These are phyloP conservation scores for Cercospora zeina DNA, from an alignment of 2,329 filamentous ascomycete species.

Conservation along the genomic window DNA sequence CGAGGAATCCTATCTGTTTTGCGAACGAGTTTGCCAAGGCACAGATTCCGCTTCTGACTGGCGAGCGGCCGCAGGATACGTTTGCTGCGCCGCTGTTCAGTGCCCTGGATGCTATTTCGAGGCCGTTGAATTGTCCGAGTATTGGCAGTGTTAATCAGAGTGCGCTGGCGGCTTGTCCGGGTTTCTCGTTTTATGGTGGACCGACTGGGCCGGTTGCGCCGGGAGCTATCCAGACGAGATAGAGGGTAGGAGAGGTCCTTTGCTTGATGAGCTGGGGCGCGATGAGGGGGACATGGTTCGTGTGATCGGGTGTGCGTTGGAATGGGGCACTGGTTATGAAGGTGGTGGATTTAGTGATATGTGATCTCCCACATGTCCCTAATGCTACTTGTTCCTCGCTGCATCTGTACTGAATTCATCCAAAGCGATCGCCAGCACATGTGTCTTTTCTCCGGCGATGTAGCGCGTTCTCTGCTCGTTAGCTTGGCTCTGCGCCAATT, in stretches of 20 bases:
- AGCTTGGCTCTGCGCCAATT: too few relatives aligned
- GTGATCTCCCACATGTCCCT: background rate
- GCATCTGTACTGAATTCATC: too few relatives aligned
- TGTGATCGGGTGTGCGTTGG: background rate
- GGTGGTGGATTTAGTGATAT: background rate
- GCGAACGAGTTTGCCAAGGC: constrained; percentile 30
- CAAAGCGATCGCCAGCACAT: too few relatives aligned
- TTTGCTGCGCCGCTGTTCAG: constrained; percentile 21
- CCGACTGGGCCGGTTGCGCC: constrained; percentile 34
- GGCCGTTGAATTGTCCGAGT: constrained; percentile 26
- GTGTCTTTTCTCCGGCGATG: too few relatives aligned
- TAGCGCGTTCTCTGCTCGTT: too few relatives aligned
- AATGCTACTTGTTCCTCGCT: background rate
- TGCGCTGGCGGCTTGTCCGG: constrained; percentile 34
- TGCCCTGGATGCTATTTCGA: constrained; percentile 20
- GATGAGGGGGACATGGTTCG: too few relatives aligned
- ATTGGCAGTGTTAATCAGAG: constrained; percentile 35
- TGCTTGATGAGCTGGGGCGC: background rate
- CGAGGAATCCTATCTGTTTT: constrained; percentile 36
- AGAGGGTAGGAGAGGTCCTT: background rate
- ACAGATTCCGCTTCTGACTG: constrained; percentile 30
- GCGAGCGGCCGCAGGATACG: constrained; percentile 16
- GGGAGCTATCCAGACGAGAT: constrained; percentile 33
- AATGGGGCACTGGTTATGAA: background rate
- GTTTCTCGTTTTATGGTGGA: constrained; percentile 36